Conservation (phyloP, 345 rosid species). For the Eucalyptus curtisii region DNA sequence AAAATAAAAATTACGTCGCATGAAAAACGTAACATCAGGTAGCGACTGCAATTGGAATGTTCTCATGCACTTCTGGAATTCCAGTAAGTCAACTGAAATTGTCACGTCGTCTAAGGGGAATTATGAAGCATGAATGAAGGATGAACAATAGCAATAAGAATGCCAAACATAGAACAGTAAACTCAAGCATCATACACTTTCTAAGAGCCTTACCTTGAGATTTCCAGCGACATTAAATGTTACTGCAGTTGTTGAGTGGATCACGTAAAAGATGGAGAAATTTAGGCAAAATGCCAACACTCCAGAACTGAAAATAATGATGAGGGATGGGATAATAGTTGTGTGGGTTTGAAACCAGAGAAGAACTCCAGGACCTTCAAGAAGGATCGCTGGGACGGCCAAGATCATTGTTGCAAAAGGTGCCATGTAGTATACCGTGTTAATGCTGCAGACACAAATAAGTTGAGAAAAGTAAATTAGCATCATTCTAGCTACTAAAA, state of each 20-base stretch:
- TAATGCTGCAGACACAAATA: constrained; percentile 40
- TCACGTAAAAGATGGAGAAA: constrained; percentile 96
- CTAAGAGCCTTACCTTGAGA: constrained; percentile 51
- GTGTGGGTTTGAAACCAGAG: constrained; percentile 67
- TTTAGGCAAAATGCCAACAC: constrained; percentile 93
- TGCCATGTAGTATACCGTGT: constrained; percentile 99
- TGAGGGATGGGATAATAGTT: constrained; percentile 37
- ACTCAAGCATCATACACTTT: background rate
- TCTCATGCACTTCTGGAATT: background rate
- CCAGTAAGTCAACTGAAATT: background rate
- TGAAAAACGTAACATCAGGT: background rate
- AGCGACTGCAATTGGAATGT: background rate
- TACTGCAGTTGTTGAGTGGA: constrained; percentile 98
- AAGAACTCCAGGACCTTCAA: constrained; percentile 83
- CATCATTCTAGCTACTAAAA: background rate
- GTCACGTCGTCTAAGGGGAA: background rate
- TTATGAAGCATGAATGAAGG: background rate
- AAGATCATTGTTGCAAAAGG: constrained; percentile 96
- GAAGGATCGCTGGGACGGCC: constrained; percentile 72
- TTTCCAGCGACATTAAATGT: constrained; percentile 99
- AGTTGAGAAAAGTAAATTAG: background rate
- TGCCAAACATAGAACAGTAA: background rate
- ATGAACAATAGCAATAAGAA: background rate
- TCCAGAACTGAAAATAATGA: constrained; percentile 84
- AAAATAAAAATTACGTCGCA: background rate